phyloP scores from a whole-genome alignment of 2,329 filamentous ascomycete species.

The Trichophyton schoenleinii region DNA sequence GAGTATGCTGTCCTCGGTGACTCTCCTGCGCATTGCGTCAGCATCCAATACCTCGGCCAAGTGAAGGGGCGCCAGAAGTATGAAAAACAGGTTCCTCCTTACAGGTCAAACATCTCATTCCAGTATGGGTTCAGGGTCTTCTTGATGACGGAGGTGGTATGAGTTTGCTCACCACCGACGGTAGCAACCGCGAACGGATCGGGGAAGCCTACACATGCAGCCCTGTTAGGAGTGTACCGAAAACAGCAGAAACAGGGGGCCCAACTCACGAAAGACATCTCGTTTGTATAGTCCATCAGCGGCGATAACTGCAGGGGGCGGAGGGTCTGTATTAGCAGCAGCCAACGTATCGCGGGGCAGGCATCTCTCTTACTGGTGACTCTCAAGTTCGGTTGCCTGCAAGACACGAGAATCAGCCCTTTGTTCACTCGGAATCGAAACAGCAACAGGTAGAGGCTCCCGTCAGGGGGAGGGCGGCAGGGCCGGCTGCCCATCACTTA shows the following conservation, averaged over 20 bases:
- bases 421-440: no score
- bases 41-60: background rate
- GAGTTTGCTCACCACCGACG: conserved; percentile 93
- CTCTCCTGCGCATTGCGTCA: conserved; percentile 47
- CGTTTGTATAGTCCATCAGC: conserved; percentile 97
- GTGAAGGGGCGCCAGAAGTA: background rate
- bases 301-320: conserved; percentile 57
- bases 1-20: conserved; percentile 88
- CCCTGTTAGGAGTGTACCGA: conserved; percentile 4
- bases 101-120: conserved; percentile 99
- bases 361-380: conserved; percentile 60
- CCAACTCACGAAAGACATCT: conserved; percentile 87
- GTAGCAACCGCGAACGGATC: conserved; percentile 97
- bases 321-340: background rate
- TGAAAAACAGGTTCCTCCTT: conserved; percentile 28
- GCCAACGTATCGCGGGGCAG: conserved; percentile 1
- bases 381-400: conserved; percentile 71
- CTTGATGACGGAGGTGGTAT: conserved; percentile 95
- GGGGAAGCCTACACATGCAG: conserved; percentile 59
- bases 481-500: conserved; percentile 32
- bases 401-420: conserved; percentile 6
- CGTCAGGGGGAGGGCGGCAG: background rate
- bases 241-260: background rate
- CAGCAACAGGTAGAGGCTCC: background rate
- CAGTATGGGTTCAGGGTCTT: conserved; percentile 98